Base-by-base conservation (phyloP, 2,329 filamentous ascomycete genomes). In the Botrytis porri region DNA sequence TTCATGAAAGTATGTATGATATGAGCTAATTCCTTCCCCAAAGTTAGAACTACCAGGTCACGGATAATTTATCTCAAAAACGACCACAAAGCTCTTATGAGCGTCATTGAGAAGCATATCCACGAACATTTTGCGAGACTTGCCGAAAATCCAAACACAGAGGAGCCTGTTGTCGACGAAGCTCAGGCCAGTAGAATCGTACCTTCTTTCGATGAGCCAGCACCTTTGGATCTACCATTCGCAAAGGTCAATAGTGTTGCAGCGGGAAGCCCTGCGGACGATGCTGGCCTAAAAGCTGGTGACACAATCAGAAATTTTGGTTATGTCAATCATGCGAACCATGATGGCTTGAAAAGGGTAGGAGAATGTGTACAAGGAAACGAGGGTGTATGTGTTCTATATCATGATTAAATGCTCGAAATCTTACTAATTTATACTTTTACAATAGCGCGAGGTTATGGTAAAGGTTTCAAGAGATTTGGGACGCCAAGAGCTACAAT, bases 11-110 rank as follows among this genome's bases (percentile, higher is more conserved):
- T 32, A n/a, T 48, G 8, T 39, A n/a, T 60, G 25, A 48, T 32
- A 25, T 61, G 9, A 4, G 32, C 63, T 72, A 51, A 72, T 57
- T 39, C n/a, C 22, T 71, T 67, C 32, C 22, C 3, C 12, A 32
- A 78, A 97, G 93, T 99, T 80, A 93, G 96, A 75, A 97, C 94
- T n/a, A 97, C 95, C 54, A 88, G 96, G 82, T 89, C 95, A 41
- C 90, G 93, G 74, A 97, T 99, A 77, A 96, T 98, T 77, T 87
- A 91, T 77, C 86, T 98, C 57, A 91, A 93, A 76, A 98, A 98
- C 80, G 96, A 99, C 82, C 95, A 97, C 84, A 98, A 97, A 81
- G 89, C 90, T 57, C 84, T 98, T 61, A 98, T 98, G 94, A 84
- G 84, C 73, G 85, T 87, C 73, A 91, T 98, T 77, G 96, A 98